Evolutionary conservation across 2,329 filamentous ascomycete species (phyloP).

Genomic region (Lachnum nothofagi): DNA sequence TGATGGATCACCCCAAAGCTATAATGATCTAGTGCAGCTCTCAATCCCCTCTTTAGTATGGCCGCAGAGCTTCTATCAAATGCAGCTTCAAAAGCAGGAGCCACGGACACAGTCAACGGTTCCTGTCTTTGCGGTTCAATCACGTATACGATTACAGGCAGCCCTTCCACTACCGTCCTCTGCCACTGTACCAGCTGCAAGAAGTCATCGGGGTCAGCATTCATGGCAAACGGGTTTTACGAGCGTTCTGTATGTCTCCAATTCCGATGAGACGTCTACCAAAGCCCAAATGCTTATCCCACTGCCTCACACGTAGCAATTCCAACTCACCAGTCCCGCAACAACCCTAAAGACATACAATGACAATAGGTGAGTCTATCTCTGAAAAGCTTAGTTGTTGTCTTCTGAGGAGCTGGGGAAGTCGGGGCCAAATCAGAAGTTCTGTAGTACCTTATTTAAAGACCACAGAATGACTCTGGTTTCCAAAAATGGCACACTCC

Average conservation of each 20-base stretch:
- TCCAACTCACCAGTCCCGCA: background rate
- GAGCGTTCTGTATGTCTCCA: constrained; percentile 2
- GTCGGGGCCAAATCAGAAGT: too few species aligned
- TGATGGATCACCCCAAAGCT: background rate
- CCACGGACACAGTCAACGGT: background rate
- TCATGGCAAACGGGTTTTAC: constrained; percentile 10
- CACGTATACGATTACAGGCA: constrained; percentile 8
- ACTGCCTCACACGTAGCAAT: constrained; percentile 4
- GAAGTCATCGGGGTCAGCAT: constrained; percentile 10
- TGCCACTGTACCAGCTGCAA: constrained; percentile 14
- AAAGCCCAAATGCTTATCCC: background rate
- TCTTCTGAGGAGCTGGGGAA: too few species aligned
- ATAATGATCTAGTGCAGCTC: background rate
- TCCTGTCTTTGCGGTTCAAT: constrained; percentile 12
- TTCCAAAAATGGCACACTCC: too few species aligned
- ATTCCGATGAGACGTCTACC: background rate
- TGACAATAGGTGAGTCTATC: too few species aligned
- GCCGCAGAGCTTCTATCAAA: background rate
- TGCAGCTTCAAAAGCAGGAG: background rate
- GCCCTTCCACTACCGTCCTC: constrained; percentile 4
- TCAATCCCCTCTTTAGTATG: background rate
- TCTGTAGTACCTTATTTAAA: too few species aligned
- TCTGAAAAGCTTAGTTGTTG: too few species aligned
- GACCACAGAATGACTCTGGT: too few species aligned
- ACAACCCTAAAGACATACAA: background rate